A percentile compares a stretch with the other conserved stretches of the same genome.
phyloP scores from a whole-genome alignment of 179 eudicot genomes.

The Kewa caespitosa region DNA sequence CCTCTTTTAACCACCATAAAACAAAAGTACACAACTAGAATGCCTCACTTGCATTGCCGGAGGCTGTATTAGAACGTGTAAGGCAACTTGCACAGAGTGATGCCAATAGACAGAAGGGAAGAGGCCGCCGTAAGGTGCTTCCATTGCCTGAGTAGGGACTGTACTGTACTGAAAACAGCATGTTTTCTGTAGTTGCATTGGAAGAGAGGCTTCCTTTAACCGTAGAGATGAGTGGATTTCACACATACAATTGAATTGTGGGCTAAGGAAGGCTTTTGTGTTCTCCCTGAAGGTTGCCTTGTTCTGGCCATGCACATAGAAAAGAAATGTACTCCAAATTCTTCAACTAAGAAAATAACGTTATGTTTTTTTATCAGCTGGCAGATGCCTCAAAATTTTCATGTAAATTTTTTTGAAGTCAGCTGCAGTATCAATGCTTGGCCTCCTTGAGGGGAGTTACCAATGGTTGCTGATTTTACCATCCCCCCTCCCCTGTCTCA shows the following conservation, averaged over 20 bases:
- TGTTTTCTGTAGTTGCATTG: neutral
- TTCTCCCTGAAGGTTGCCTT: neutral
- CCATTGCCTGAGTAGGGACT: neutral
- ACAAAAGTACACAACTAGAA: no score
- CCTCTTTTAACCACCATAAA: slow-evolving; percentile 5
- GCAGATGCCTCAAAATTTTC: no score
- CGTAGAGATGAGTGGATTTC: neutral
- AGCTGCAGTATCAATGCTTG: no score
- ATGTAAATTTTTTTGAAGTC: no score
- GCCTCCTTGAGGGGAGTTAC: no score
- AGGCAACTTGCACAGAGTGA: slow-evolving; percentile 11
- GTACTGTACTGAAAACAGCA: neutral
- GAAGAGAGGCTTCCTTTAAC: neutral
- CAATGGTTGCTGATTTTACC: no score
- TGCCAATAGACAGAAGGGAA: neutral
- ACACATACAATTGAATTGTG: slow-evolving; percentile 8
- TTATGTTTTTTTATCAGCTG: no score
- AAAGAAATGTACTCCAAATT: slow-evolving; percentile 12
- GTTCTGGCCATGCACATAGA: neutral
- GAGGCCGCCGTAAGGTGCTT: neutral
- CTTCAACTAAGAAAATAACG: no score
- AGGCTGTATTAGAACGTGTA: slow-evolving; percentile 22
- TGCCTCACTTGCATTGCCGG: slow-evolving; percentile 18
- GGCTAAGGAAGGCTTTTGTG: slow-evolving; percentile 9
- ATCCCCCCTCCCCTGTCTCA: no score